Base-by-base conservation (phyloP, 352 stramenopile genomes). In the Phytophthora multivora region DNA sequence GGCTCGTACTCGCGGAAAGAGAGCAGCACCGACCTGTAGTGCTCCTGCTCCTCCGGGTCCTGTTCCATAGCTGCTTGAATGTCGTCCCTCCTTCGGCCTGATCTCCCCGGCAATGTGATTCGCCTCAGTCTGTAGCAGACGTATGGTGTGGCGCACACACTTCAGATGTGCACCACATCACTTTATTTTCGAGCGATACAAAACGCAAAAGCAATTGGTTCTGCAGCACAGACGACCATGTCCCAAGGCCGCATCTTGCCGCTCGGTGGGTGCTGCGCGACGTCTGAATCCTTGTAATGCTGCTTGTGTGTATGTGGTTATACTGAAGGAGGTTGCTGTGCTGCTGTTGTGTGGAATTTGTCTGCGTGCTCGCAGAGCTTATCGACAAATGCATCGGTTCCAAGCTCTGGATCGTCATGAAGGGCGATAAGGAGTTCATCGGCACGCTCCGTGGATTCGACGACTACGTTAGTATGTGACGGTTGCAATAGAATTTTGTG, bases 321-420 rank as follows among this genome's bases (percentile, higher is more conserved):
- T 52, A 25, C 54, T 57, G 19, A 59, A n/a, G 10, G 9, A 18
- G 7, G 41, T 4, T 56, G 1, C 2, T 58, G 26, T 4, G 12
- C 16, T n/a, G 48, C 30, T 39, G 2, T 55, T 36, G 18, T 39
- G 7, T 15, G 33, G 16, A 2, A 8, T 43, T 5, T 59, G 40
- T 30, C 26, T 10, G 26, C 46, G 15, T 21, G 21, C 6, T 9
- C 15, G 28, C 53, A 96, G 98, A 99, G 83, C 80, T 99, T 26
- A 99, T 99, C 60, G 98, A 99, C 83, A 99, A 99, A 73, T 99
- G 97, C 74, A 99, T 99, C 62, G 98, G 97, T 46, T 98, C 94
- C 13, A 88, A 93, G 53, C 92, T 99, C 46, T 99, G 97, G 97
- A 98, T 99, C 67, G 95, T 99, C 68, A 99, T 99, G 96, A 98